Base-by-base conservation (phyloP, 768 basidiomycete species). In the Tricholoma furcatifolium region DNA sequence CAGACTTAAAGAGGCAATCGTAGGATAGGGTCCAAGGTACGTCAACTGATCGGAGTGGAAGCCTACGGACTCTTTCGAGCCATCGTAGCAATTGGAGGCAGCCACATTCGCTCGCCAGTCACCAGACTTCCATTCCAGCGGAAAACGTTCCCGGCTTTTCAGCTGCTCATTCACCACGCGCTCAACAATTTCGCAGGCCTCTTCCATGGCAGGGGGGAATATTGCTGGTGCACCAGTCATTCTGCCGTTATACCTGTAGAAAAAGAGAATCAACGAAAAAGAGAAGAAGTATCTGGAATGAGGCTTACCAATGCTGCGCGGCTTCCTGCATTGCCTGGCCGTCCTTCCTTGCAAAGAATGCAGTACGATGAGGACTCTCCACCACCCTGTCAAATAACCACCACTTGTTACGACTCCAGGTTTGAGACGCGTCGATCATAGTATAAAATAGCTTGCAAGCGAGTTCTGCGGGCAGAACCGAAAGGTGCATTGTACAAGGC, bases 71-170 rank as follows among this genome's bases (percentile, higher is more conserved):
- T 91, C 90, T 62, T 86, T 85, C 34, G 79, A 77, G n/a, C 90
- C 90, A 63, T 85, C 81, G 55, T 93, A 93, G 58, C 90, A 87
- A 60, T 93, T 93, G 2, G 90, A 82, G 1, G 90, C 91, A 3
- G 91, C 91, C 20, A 93, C 90, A 58, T 92, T 93, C 1, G 91
- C 91, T 48, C 81, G 74, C 91, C 91, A 93, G 6, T 53, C 56
- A 49, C 60, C 68, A 1, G 71, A 74, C 21, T 65, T 74, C 87
- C 88, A 93, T 67, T 93, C 91, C 4, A 87, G 69, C 3, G 78
- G 75, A 65, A 79, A 85, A 7, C 81, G 81, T 45, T 71, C 56
- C 46, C 89, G 77, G 62, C 78, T 82, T 55, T 67, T 73, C 69
- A 92, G 76, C 65, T 90, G 87, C 17, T 76, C 74, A 54, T 89